Conservation (phyloP, 306 rosid species). For the Alnus glutinosa region DNA sequence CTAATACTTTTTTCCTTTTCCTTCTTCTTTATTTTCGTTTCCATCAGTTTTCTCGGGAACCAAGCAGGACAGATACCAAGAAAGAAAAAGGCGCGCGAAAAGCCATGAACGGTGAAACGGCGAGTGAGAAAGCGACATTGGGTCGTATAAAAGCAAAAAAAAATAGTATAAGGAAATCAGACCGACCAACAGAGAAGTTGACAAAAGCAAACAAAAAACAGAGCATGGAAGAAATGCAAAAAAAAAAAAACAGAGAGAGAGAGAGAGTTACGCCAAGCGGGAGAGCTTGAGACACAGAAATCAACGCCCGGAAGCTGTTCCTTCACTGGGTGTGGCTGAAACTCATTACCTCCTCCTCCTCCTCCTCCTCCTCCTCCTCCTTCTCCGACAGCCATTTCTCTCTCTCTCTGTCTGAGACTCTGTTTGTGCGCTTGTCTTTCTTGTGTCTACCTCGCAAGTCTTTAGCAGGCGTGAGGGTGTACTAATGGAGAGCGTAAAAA, state of each 20-base stretch:
- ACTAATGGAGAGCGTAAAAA: neutral
- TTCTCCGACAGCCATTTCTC: conserved; percentile 17
- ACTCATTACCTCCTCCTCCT: conserved; percentile 34
- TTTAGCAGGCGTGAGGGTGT: neutral
- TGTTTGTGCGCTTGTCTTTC: neutral
- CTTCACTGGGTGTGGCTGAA: conserved; percentile 71
- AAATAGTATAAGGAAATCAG: too few species aligned
- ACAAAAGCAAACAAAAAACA: conserved; percentile 6
- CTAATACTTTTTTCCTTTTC: neutral
- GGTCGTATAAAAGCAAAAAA: neutral
- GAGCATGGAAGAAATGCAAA: neutral
- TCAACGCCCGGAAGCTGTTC: conserved; percentile 85
- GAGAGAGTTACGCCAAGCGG: conserved; percentile 63
- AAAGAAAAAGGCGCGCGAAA: neutral
- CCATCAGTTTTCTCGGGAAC: conserved; percentile 8
- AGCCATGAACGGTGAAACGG: neutral
- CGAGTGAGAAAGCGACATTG: neutral
- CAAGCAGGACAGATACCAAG: conserved; percentile 8
- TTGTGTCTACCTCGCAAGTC: neutral
- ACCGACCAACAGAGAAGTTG: conserved; percentile 1
- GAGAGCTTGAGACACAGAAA: conserved; percentile 72
- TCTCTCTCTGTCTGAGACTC: neutral
- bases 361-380: conserved; percentile 23
- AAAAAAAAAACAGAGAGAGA: neutral
- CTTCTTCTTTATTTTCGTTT: neutral